A percentile compares a stretch with the other conserved stretches of the same genome.
These are phyloP conservation scores for Sclerotinia borealis DNA, from an alignment of 2,329 filamentous ascomycete genomes.

Conservation along the genomic window DNA sequence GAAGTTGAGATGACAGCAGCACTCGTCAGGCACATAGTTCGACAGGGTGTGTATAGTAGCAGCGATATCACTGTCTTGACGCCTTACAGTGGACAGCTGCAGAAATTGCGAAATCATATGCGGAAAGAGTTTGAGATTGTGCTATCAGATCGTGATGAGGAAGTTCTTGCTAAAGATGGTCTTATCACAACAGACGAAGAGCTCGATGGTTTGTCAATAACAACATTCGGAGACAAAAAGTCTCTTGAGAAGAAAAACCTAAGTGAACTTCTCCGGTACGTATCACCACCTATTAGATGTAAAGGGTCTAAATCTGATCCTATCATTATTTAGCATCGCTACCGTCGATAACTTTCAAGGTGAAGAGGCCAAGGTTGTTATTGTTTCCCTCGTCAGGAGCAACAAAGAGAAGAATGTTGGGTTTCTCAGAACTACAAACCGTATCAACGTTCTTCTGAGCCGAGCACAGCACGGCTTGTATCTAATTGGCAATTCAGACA, in stretches of 20 bases:
- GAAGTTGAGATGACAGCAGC: constrained; percentile 59
- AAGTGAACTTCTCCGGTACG: constrained; percentile 24
- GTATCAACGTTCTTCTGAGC: constrained; percentile 63
- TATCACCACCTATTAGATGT: neutral
- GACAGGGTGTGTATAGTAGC: constrained; percentile 53
- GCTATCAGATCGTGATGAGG: constrained; percentile 31
- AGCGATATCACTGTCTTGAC: constrained; percentile 67
- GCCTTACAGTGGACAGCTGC: constrained; percentile 54
- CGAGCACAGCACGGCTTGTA: constrained; percentile 66
- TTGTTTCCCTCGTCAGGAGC: constrained; percentile 66
- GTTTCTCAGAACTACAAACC: constrained; percentile 60
- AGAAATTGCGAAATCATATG: constrained; percentile 28
- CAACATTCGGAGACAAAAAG: neutral
- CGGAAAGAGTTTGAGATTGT: constrained; percentile 30
- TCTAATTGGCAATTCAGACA: constrained; percentile 60
- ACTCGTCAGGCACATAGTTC: constrained; percentile 58
- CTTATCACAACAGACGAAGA: constrained; percentile 10
- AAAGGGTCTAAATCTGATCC: neutral
- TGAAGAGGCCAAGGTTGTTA: constrained; percentile 63
- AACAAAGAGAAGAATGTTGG: constrained; percentile 54
- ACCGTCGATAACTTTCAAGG: constrained; percentile 69
- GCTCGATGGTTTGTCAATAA: constrained; percentile 5
- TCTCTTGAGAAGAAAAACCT: constrained; percentile 23
- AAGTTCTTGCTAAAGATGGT: constrained; percentile 21
- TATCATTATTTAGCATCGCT: constrained; percentile 34